Conservation (phyloP, 768 basidiomycete species). For the Russula dissimulans region DNA sequence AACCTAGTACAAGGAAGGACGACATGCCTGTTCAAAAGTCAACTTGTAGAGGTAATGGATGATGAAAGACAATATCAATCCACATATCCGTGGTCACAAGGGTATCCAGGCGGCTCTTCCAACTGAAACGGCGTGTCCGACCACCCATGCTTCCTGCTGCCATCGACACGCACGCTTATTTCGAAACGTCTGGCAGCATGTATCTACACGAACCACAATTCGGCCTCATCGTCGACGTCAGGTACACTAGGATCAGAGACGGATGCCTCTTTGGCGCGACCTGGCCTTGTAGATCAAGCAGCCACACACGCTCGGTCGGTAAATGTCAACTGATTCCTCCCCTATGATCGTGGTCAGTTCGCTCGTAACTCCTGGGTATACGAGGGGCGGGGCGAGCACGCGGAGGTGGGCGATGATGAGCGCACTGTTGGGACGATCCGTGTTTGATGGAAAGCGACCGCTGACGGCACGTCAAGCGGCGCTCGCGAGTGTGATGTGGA, state of each 20-base stretch:
- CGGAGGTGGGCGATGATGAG: slow-evolving; percentile 42
- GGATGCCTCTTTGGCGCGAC: slow-evolving; percentile 14
- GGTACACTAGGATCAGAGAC: slow-evolving; percentile 33
- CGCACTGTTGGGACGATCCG: slow-evolving; percentile 40
- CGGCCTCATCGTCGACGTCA: slow-evolving; percentile 25
- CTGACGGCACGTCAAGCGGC: too few species aligned
- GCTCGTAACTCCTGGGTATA: slow-evolving; percentile 27
- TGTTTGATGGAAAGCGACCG: slow-evolving; percentile 6
- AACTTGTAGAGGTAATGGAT: too few species aligned
- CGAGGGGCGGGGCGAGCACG: slow-evolving; percentile 29
- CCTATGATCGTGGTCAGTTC: slow-evolving; percentile 45
- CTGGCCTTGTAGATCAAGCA: slow-evolving; percentile 6
- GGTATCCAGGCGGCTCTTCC: slow-evolving; percentile 40
- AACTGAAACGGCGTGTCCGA: slow-evolving; percentile 39
- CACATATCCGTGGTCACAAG: neutral
- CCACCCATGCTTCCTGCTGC: slow-evolving; percentile 25
- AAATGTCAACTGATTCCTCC: slow-evolving; percentile 24
- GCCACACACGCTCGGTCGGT: slow-evolving; percentile 5
- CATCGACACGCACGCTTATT: slow-evolving; percentile 21
- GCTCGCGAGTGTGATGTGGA: slow-evolving; percentile 31
- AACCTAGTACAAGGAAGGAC: too few species aligned
- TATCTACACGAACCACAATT: slow-evolving; percentile 26
- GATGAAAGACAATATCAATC: too few species aligned
- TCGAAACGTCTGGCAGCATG: slow-evolving; percentile 40
- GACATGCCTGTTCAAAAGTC: too few species aligned